Base-by-base conservation (phyloP, 495 filamentous ascomycete genomes). In the Talaromyces nanjingensis region DNA sequence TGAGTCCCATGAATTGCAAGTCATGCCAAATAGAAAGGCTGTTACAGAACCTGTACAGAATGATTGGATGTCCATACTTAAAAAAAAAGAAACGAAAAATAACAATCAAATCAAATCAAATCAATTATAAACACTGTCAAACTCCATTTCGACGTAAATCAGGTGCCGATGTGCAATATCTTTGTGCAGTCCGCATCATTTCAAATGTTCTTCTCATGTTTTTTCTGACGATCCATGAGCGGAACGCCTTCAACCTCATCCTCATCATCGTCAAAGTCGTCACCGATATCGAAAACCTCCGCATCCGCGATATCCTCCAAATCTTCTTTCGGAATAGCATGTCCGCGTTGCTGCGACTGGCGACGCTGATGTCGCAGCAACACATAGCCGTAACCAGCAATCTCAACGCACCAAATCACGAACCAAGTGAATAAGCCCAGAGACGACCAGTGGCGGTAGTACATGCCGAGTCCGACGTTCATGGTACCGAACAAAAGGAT, bases 381-480 rank as follows among this genome's bases (percentile, higher is more conserved):
- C 16, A 62, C 45, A 25, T 57, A 64, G 14, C 33, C 55, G 24
- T 57, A 64, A 9, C 52, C 34, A 14, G 16, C 54, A 45, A 64
- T 52, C 25, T 64, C 62, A n/a, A 47, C 33, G 29, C 52, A 55
- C 52, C 53, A 57, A 20, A 59, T 47, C 27, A 64, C 31, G 27
- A 64, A 64, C 62, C 62, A 64, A 9, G 16, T 39, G 12, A 47
- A 58, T 22, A 64, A 29, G 1, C 62, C 62, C 9, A 59, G 22
- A 20, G 24, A 25, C 5, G 62, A 64, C 52, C 52, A 64, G 8
- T 53, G 27, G 8, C 53, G 31, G 20, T 42, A 57, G 53, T 64
- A 64, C 62, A 64, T 64, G 1, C 62, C 62, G 2, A 59, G 31
- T n/a, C 62, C 62, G 18, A 64, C 39, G 22, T 64, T 64, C 18